Percentiles rank a stretch among this genome's conserved stretches.
phyloP scores from a whole-genome alignment of 495 filamentous ascomycete genomes.

The Apiosordaria backusii region DNA sequence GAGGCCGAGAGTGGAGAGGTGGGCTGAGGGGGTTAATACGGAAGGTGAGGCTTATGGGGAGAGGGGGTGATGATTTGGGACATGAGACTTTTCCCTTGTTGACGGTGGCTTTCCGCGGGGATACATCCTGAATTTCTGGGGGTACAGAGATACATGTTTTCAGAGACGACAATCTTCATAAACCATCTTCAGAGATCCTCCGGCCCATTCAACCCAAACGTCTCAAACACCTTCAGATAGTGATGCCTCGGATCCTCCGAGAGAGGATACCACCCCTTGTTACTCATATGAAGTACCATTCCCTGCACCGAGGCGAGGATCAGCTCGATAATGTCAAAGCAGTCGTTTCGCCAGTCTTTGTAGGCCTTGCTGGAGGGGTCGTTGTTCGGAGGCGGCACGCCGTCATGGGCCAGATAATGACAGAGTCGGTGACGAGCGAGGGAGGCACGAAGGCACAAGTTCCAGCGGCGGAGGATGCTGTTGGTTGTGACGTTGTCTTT shows the following conservation, averaged over 20 bases:
- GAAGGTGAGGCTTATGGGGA: constrained; percentile 1
- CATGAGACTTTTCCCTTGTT: background rate
- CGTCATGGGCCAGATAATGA: background rate
- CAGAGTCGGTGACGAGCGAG: background rate
- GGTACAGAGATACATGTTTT: no score
- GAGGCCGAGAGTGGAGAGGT: background rate
- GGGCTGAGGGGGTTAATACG: background rate
- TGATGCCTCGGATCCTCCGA: background rate
- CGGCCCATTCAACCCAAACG: constrained; percentile 2
- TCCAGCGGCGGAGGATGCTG: background rate
- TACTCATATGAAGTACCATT: constrained; percentile 2
- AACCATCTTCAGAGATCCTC: background rate
- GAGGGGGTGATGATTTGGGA: background rate
- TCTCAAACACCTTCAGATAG: constrained; percentile 3
- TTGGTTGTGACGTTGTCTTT: background rate
- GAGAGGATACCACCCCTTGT: constrained; percentile 3
- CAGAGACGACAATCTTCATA: no score
- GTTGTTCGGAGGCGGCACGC: background rate
- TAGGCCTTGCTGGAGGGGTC: background rate
- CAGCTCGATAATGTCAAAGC: background rate
- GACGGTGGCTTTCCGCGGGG: background rate
- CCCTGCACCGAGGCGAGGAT: constrained; percentile 6
- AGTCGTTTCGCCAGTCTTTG: constrained; percentile 4
- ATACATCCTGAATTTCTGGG: no score
- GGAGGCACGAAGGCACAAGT: background rate